A percentile compares a stretch with the other conserved stretches of the same genome.
These are phyloP conservation scores for Cicer cuneatum DNA, from an alignment of 306 rosid species.

Conservation along the genomic window DNA sequence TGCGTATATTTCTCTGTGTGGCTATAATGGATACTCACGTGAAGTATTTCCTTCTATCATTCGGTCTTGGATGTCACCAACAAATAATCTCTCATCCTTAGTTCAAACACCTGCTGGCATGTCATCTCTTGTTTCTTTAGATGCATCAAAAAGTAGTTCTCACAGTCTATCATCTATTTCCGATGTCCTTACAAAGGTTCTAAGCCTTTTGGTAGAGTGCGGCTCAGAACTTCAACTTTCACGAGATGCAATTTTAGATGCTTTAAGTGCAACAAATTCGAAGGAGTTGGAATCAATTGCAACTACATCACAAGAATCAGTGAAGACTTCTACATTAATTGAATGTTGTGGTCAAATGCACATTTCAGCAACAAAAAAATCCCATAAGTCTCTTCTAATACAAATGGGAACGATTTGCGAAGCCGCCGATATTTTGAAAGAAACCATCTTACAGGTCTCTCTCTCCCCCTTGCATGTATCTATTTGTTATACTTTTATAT, in stretches of 20 bases:
- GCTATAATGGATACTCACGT: constrained; percentile 41
- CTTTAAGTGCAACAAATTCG: background rate
- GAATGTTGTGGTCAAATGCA: background rate
- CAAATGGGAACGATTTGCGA: constrained; percentile 35
- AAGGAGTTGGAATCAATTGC: constrained; percentile 17
- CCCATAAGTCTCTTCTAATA: constrained; percentile 19
- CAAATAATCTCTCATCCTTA: background rate
- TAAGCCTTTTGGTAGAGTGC: constrained; percentile 8
- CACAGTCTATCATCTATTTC: background rate
- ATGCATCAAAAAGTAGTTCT: background rate
- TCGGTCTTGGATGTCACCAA: constrained; percentile 49
- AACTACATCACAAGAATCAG: constrained; percentile 8
- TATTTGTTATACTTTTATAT: background rate
- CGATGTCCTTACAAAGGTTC: background rate
- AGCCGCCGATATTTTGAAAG: background rate
- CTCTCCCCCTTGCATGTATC: constrained; percentile 1
- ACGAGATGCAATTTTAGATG: constrained; percentile 8
- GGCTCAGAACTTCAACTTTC: constrained; percentile 26
- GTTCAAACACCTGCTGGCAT: background rate
- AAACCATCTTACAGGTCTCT: constrained; percentile 33
- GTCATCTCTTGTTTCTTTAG: constrained; percentile 7
- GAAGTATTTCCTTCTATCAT: constrained; percentile 44
- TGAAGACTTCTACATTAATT: background rate
- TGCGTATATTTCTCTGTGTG: constrained; percentile 45
- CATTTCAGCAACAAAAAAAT: background rate